Conservation (phyloP, 2,329 filamentous ascomycete species). For the Akanthomyces dipterigenus region DNA sequence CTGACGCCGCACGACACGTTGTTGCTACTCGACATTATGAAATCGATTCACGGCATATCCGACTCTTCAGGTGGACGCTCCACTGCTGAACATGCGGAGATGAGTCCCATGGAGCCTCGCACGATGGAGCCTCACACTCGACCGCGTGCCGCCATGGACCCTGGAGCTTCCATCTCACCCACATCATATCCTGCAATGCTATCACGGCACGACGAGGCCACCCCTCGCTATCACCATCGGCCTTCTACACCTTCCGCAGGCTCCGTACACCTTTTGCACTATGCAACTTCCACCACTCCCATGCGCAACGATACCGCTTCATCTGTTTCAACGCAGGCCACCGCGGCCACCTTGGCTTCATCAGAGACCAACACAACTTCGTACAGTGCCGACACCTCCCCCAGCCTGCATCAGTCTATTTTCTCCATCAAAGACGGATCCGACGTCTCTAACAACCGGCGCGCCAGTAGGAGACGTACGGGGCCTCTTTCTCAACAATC, state of each 20-base stretch:
- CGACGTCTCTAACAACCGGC: constrained; percentile 46
- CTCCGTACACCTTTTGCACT: constrained; percentile 23
- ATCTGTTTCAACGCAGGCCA: constrained; percentile 44
- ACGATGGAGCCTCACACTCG: background rate
- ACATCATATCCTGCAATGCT: constrained; percentile 10
- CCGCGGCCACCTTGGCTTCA: constrained; percentile 29
- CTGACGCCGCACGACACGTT: constrained; percentile 7
- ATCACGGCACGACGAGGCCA: constrained; percentile 6
- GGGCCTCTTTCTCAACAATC: constrained; percentile 52
- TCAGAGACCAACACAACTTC: constrained; percentile 24
- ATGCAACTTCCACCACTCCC: constrained; percentile 17
- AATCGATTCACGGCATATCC: constrained; percentile 4
- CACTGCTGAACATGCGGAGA: background rate
- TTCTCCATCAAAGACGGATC: constrained; percentile 50
- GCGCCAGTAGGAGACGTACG: constrained; percentile 51
- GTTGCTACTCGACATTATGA: constrained; percentile 10
- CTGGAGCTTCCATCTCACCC: constrained; percentile 8
- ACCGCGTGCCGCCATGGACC: background rate
- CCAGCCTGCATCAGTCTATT: constrained; percentile 43
- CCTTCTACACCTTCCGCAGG: constrained; percentile 18
- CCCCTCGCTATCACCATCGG: constrained; percentile 5
- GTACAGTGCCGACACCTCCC: constrained; percentile 38
- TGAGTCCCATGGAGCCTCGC: constrained; percentile 5
- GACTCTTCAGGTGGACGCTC: background rate
- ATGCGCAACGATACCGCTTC: constrained; percentile 42